Base-by-base conservation (phyloP, 441 rosid species). In the Adansonia gregorii region DNA sequence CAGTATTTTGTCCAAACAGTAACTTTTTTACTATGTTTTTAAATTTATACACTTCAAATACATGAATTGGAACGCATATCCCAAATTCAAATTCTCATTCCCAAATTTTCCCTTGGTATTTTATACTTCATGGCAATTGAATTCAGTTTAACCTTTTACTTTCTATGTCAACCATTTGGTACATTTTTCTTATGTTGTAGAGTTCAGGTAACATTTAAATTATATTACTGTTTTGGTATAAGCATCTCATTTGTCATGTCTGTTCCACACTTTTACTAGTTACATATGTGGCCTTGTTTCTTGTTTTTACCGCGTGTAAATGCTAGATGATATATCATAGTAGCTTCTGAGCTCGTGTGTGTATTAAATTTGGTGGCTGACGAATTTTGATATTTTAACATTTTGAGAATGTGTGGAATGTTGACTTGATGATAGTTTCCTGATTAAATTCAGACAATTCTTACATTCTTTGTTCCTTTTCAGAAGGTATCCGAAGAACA, bases 401-500 rank as follows among this genome's bases (percentile, higher is more conserved):
- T 22, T 60, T 31, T 35, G 43, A 20, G 67, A 41, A 73, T 41
- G 52, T 73, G 3, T 41, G 67, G 66, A 39, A 19, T 67, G 17
- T 11, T 6, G 7, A 45, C 72, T 19, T 67, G 9, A 19, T 20
- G 10, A 8, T 43, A 12, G n/a, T 19, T 4, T 41, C 22, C n/a
- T 67, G 8, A 46, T 68, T 46, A 49, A 17, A 45, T n/a, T 45
- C 15, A 2, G 4, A 68, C 41, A 12, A 20, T 68, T 68, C 17
- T 45, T 45, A 2, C 56, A 12, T 68, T 43, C 9, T 59, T 35
- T 77, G 60, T 68, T 70, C 76, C 61, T 74, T 65, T 76, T 69
- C 75, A 76, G 7, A 79, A 94, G 98, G 97, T 78, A 80, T 79
- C 61, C 85, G 93, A 73, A 91, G 90, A 87, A 86, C 91, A 63